Base-by-base conservation (phyloP, 305 asterid species). In the Fraxinus ornus region DNA sequence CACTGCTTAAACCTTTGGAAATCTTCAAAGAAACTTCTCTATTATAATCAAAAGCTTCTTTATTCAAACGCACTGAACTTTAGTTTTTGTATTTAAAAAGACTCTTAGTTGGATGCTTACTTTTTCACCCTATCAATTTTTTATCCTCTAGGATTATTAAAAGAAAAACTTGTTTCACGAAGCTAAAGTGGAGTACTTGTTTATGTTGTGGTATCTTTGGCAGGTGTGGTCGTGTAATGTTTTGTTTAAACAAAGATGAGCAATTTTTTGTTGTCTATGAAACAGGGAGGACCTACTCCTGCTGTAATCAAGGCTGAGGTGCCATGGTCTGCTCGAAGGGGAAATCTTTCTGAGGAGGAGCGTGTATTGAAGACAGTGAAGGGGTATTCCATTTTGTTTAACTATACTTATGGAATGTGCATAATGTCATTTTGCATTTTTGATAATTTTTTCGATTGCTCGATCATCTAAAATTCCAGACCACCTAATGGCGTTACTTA, bases 231-330 rank as follows among this genome's bases (percentile, higher is more conserved):
- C 8, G 8, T 26, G 74, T 66, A 66, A 28, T 4, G 12, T 70
- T 70, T 70, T 64, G 15, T 8, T 70, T 70, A 30, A 70, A 32
- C 22, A 70, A 70, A 30, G 44, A 70, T 70, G 76, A 32, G 21
- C 8, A 64, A 4, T 1, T 37, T 57, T 32, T 26, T 77, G 66
- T 75, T 70, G 24, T 74, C 75, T 66, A 41, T 82, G 83, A 76
- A 78, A 77, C 86, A 89, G 90, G 92, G 89, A 49, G 90, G 90
- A 78, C 86, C 88, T 33, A 28, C 89, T 62, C 84, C 92, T 83
- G 84, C 89, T 47, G 79, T 89, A 76, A 78, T 84, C 84, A 89
- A 87, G 83, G 92, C 92, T 72, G 89, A 89, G 47, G 83, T 83
- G 71, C 88, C 86, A 26, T 85, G 86, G 88, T 78, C 88, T 9